phyloP scores from a whole-genome alignment of 2,329 filamentous ascomycete genomes.

The Aspergillus cejpii region DNA sequence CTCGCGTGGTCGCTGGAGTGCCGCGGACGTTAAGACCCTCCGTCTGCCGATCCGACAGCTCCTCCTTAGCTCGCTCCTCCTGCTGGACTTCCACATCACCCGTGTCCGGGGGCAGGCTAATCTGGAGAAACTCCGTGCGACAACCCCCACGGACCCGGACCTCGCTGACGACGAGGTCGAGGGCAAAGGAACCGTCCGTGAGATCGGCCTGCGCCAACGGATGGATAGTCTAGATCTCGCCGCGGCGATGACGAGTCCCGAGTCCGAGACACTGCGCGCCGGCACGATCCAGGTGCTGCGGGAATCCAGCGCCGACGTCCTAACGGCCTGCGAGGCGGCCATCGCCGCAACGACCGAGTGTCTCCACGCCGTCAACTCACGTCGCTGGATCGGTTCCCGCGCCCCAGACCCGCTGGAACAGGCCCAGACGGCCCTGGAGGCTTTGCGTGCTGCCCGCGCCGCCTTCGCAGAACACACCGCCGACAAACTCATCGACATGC shows the following conservation, averaged over 20 bases:
- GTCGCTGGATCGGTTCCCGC: slow-evolving; percentile 21
- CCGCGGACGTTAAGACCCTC: slow-evolving; percentile 39
- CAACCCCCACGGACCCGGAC: too few species aligned
- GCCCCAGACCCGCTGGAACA: slow-evolving; percentile 14
- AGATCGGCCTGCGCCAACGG: slow-evolving; percentile 28
- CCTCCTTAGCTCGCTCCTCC: slow-evolving; percentile 29
- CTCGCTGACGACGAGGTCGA: too few species aligned
- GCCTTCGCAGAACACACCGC: slow-evolving; percentile 32
- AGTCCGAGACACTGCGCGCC: slow-evolving; percentile 27
- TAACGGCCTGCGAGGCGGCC: slow-evolving; percentile 23
- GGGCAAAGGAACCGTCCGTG: slow-evolving; percentile 9
- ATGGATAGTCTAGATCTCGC: slow-evolving; percentile 32
- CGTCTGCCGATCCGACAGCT: slow-evolving; percentile 33
- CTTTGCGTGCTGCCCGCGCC: slow-evolving; percentile 22
- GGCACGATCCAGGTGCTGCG: slow-evolving; percentile 32
- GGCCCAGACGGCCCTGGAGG: slow-evolving; percentile 13
- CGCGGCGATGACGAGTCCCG: slow-evolving; percentile 36
- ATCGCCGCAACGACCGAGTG: slow-evolving; percentile 18
- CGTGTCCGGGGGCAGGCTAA: slow-evolving; percentile 8
- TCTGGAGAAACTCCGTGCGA: neutral
- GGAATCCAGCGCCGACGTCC: slow-evolving; percentile 22
- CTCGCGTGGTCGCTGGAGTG: slow-evolving; percentile 42
- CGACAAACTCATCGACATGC: slow-evolving; percentile 32
- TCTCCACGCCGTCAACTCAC: slow-evolving; percentile 24
- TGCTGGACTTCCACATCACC: slow-evolving; percentile 41